These are phyloP conservation scores for Suillus fuscotomentosus DNA, from an alignment of 768 basidiomycete species.

Conservation along the genomic window DNA sequence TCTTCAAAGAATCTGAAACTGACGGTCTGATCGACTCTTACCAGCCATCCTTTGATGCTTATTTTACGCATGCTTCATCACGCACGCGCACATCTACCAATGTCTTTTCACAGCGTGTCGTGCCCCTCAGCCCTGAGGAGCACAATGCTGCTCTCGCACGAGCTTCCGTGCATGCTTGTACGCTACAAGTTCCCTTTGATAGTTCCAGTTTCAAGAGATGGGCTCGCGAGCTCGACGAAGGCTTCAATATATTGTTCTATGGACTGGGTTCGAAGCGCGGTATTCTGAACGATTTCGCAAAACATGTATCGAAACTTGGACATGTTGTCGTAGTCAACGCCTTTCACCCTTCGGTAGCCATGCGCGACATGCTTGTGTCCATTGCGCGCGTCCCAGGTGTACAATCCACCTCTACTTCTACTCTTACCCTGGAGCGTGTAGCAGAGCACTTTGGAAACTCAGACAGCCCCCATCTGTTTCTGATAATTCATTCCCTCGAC, in stretches of 20 bases:
- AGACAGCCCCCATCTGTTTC: conserved; percentile 50
- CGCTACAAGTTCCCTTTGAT: conserved; percentile 13
- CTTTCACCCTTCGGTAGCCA: conserved; percentile 63
- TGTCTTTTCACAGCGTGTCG: conserved; percentile 73
- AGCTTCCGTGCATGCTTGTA: conserved; percentile 11
- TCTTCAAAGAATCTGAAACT: conserved; percentile 11
- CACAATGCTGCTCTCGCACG: conserved; percentile 37
- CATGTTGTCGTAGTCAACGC: conserved; percentile 80
- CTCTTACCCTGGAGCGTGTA: conserved; percentile 55
- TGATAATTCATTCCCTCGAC: conserved; percentile 91
- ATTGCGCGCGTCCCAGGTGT: conserved; percentile 44
- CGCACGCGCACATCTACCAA: conserved; percentile 74
- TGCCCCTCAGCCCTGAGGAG: conserved; percentile 68
- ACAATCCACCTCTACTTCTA: conserved; percentile 22
- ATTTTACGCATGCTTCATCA: conserved; percentile 66
- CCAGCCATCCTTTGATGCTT: conserved; percentile 79
- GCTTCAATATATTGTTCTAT: conserved; percentile 87
- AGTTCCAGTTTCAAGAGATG: conserved; percentile 53
- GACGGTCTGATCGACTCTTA: conserved; percentile 3
- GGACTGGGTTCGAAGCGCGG: conserved; percentile 87
- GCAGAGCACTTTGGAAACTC: conserved; percentile 54
- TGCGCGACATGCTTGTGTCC: conserved; percentile 67
- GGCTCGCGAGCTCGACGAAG: conserved; percentile 69
- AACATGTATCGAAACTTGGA: conserved; percentile 54
- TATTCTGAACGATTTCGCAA: conserved; percentile 74